phyloP scores from a whole-genome alignment of 2,329 filamentous ascomycete species.

The Fusarium solani-melongenae region DNA sequence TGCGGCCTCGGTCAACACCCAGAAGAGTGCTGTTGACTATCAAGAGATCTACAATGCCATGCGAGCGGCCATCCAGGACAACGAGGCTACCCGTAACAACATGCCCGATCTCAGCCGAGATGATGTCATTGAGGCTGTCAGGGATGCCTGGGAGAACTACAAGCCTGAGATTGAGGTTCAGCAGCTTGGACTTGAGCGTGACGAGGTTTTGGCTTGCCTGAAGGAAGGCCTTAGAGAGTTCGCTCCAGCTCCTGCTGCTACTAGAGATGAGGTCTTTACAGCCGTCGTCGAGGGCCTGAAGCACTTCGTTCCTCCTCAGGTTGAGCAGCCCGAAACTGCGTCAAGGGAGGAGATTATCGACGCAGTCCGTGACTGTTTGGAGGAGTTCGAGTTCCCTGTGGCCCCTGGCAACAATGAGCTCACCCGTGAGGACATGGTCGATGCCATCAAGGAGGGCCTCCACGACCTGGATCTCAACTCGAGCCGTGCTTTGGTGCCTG shows the following conservation, averaged over 20 bases:
- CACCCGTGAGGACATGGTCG: conserved; percentile 70
- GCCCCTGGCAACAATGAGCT: conserved; percentile 63
- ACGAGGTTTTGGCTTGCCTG: conserved; percentile 88
- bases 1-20: conserved; percentile 70
- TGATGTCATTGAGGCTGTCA: conserved; percentile 86
- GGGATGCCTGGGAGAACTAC: conserved; percentile 92
- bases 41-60: conserved; percentile 89
- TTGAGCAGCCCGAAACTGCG: conserved; percentile 75
- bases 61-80: conserved; percentile 77
- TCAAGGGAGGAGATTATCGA: conserved; percentile 86
- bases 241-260: conserved; percentile 70
- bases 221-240: conserved; percentile 87
- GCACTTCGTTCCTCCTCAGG: conserved; percentile 79
- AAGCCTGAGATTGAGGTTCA: conserved; percentile 93
- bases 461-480: conserved; percentile 60
- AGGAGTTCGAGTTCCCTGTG: conserved; percentile 82
- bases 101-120: conserved; percentile 72
- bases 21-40: conserved; percentile 74
- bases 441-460: conserved; percentile 72
- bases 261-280: conserved; percentile 84
- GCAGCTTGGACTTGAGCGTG: conserved; percentile 88
- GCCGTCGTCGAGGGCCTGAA: conserved; percentile 89
- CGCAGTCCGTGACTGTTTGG: conserved; percentile 86
- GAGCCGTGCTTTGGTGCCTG: conserved; percentile 54
- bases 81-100: conserved; percentile 57